Conservation (phyloP, 139 green algal species). For the Chlorokybus atmophyticus region DNA sequence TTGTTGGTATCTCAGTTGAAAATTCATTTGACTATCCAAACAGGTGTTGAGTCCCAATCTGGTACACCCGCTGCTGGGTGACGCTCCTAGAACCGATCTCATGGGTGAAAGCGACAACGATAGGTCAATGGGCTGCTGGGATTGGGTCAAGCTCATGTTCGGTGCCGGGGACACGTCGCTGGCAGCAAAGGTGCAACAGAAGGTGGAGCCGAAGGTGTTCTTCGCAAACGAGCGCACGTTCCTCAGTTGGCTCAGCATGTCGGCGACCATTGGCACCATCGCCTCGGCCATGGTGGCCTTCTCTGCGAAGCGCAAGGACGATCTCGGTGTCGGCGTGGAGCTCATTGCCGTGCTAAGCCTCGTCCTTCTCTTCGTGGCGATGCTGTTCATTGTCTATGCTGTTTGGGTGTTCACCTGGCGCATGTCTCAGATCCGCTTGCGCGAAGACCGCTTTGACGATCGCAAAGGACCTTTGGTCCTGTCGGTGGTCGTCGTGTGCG, state of each 20-base stretch:
- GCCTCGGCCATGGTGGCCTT: background rate
- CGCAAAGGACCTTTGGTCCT: background rate
- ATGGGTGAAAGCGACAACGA: background rate
- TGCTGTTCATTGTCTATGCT: background rate
- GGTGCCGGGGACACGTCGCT: constrained; percentile 1
- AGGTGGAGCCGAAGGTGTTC: constrained; percentile 90
- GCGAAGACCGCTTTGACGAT: background rate
- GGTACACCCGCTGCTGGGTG: background rate
- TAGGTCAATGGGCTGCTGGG: background rate
- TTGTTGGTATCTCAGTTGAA: background rate
- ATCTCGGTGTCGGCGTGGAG: background rate
- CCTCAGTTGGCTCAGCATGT: constrained; percentile 90
- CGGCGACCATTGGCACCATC: constrained; percentile 32
- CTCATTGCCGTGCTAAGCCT: background rate
- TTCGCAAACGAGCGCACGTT: constrained; percentile 96
- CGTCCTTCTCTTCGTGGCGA: background rate
- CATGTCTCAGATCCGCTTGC: background rate
- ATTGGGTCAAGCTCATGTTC: background rate
- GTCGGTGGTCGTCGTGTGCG: background rate
- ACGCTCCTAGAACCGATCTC: background rate
- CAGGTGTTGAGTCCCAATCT: background rate
- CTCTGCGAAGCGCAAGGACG: background rate
- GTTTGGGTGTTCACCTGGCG: background rate
- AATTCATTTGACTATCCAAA: background rate
- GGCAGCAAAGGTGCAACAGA: constrained; percentile 44